These are phyloP conservation scores for Penicillium angulare DNA, from an alignment of 495 filamentous ascomycete genomes.

Conservation along the genomic window DNA sequence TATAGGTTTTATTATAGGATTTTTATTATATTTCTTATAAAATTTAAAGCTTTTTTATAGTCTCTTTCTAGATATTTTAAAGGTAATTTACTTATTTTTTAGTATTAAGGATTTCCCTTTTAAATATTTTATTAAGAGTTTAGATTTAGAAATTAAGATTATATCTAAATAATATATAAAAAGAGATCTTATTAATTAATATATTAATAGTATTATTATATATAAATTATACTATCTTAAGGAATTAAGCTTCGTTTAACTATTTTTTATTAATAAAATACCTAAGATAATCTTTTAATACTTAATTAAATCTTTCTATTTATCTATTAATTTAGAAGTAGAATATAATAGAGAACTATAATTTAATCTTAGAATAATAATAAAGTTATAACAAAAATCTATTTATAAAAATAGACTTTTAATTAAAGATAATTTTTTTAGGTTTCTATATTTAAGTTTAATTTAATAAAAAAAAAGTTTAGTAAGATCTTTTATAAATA, in stretches of 20 bases:
- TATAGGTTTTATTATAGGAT: background rate
- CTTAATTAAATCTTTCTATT: background rate
- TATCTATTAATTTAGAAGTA: background rate
- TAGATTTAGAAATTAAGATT: no score
- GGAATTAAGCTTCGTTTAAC: no score
- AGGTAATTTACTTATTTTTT: background rate
- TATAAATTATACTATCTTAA: no score
- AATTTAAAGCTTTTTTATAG: background rate
- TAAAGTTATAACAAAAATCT: background rate
- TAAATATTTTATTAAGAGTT: conserved; percentile 1
- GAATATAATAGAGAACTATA: background rate
- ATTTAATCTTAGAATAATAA: background rate
- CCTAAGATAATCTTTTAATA: no score
- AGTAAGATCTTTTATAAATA: background rate
- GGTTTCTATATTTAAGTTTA: background rate
- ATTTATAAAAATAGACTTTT: background rate
- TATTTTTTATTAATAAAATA: no score
- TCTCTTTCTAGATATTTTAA: background rate
- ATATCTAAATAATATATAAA: no score
- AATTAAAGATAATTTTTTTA: background rate
- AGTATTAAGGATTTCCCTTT: no score
- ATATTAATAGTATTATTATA: no score
- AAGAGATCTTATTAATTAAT: no score
- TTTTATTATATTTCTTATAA: background rate
- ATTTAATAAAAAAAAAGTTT: background rate